Base-by-base conservation (phyloP, 2,329 filamentous ascomycete genomes). In the Ophiocordyceps camponoti-saundersi region DNA sequence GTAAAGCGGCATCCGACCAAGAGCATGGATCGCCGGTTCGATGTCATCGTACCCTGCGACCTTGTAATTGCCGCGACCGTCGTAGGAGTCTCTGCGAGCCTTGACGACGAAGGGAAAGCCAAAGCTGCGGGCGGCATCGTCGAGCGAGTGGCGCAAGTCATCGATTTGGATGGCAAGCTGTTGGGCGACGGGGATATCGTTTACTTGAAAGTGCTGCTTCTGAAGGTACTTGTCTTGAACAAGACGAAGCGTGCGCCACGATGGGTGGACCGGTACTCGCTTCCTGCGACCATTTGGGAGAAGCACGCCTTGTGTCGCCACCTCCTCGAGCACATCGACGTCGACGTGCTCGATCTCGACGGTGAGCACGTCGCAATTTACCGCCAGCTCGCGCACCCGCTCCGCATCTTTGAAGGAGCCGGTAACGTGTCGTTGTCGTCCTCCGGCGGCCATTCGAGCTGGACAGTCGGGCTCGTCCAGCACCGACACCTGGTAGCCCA, bases 281-380 rank as follows among this genome's bases (percentile, higher is more conserved):
- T 68, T 73, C 21, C 39, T 44, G 59, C 56, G 43, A 40, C 42
- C 22, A 18, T 45, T 26, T 45, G 50, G 39, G 42, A 48, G 16
- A 46, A 47, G 22, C 4, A 82, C 77, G 32, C 80, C 78, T 46
- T 71, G 68, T 16, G 76, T 75, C 5, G 77, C 78, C 48, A 95
- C 79, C 59, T 93, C 85, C 64, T 95, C 86, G 5, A 95, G 74
- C 22, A 92, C 82, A 46, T 86, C 72, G n/a, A 87, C 92, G 62
- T 95, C 79, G 49, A 95, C 83, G 65, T 95, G 90, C 69, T 96
- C 90, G 52, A 95, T 95, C 65, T 96, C 90, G 15, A 94, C 85
- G 0, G 88, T 95, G 50, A 95, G 70, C 16, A 94, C 77, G 60
- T 94, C 85, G 55, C 80, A 87, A 32, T 71, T 66, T 39, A 74